Evolutionary conservation across 2,329 filamentous ascomycete species (phyloP), one percentile per base, ranked within the genome.

Genomic region (Cercospora citrullina): DNA sequence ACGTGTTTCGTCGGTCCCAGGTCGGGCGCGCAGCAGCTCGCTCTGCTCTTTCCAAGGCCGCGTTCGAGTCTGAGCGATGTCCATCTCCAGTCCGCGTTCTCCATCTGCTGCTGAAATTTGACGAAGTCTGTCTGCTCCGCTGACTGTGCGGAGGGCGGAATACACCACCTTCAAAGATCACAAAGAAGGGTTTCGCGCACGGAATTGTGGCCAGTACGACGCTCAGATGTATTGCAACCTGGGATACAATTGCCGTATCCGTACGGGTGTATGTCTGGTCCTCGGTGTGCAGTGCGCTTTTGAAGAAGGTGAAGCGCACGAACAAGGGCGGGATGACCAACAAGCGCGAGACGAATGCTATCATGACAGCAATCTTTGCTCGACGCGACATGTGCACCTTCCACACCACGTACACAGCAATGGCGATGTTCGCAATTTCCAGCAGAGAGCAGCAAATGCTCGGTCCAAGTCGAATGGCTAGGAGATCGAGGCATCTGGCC

Each of bases 101-200:
- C 23, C 60, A 26, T 26, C 60, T 7, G 18, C 55, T 31, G 28
- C 28, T 33, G 28, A 23, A 9, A 23, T 26, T 57, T 10, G n/a
- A 31, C 5, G 12, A 6, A 21, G 26, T 53, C 8, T 14, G 5
- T n/a, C 33, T 39, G 31, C 14, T 33, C n/a, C 23, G n/a, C 18
- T 57, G 33, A 9, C 42, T 60, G 12, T 65, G 63, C 1, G 70
- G 70, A 18, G 67, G 60, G 8, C 60, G 33, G 57, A 70, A 72
- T 3, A 69, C 66, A 4, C 71, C 67, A 5, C 65, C 69, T 39
- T 72, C 64, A 48, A 74, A 73, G 4, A 72, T 67, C 1, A 68
- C 63, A 60, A 76, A 74, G 69, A 77, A 76, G 2, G 75, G 73
- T 59, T 75, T 77, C 61, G 72, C 72, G 66, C 75, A 77, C 1